phyloP scores from a whole-genome alignment of 2,329 filamentous ascomycete species.

The Talaromyces sp. region DNA sequence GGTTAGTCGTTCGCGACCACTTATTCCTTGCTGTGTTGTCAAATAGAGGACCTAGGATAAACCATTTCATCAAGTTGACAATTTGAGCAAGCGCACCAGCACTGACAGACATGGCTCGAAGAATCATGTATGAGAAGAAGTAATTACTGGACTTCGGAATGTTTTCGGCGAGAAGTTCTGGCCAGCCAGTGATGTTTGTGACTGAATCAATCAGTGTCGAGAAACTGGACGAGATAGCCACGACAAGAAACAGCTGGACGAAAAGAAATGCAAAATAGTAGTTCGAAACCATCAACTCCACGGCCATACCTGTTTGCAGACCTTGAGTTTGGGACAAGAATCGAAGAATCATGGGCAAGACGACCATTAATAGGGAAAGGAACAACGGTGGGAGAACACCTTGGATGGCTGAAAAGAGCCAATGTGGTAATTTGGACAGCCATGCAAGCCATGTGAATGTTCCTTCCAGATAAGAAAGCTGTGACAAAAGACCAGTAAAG shows the following conservation, averaged over 20 bases:
- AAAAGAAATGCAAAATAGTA: slow-evolving; percentile 96
- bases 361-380: slow-evolving; percentile 71
- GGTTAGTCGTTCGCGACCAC: slow-evolving; percentile 76
- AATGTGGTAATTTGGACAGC: slow-evolving; percentile 59
- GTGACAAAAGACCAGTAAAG: slow-evolving; percentile 78
- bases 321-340: slow-evolving; percentile 72
- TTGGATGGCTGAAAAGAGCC: slow-evolving; percentile 66
- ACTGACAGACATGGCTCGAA: slow-evolving; percentile 87
- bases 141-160: slow-evolving; percentile 88
- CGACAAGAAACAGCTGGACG: slow-evolving; percentile 89
- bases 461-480: slow-evolving; percentile 67
- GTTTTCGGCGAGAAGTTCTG: slow-evolving; percentile 70
- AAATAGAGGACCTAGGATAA: slow-evolving; percentile 71
- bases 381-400: slow-evolving; percentile 81
- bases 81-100: slow-evolving; percentile 85
- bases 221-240: slow-evolving; percentile 77
- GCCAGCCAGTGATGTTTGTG: slow-evolving; percentile 65
- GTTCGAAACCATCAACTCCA: slow-evolving; percentile 77
- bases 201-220: slow-evolving; percentile 63
- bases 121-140: slow-evolving; percentile 97
- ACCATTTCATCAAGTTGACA: slow-evolving; percentile 74
- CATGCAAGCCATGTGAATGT: slow-evolving; percentile 68
- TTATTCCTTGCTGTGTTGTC: slow-evolving; percentile 81
- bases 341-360: slow-evolving; percentile 76
- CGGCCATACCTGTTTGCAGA: slow-evolving; percentile 75